Evolutionary conservation across 1,139 yeast genomes (phyloP), one percentile per base, ranked within the genome.

Genomic region (Diutina catenulata): DNA sequence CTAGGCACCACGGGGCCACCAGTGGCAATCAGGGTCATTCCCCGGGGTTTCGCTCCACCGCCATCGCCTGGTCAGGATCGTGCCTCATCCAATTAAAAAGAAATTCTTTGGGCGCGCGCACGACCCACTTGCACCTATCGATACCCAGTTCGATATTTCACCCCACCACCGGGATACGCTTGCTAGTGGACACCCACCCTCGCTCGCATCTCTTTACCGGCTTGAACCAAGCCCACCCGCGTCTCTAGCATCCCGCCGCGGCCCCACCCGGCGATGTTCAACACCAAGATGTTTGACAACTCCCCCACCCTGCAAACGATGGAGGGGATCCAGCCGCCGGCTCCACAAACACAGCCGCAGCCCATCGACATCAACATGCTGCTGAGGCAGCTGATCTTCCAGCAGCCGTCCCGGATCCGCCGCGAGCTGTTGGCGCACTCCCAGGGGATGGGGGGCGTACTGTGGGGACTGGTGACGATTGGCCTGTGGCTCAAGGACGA

Each of bases 401-500:
- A 51, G 45, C 50, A 49, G 39, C 35, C 35, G n/a, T 50, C 47
- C 37, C 45, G 59, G 27, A 68, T 77, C 43, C 73, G 95, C 49
- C 68, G 97, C 43, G 97, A 88, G 50, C 78, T 88, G 43, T 78
- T 91, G 42, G 96, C 96, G 19, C 97, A 88, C 57, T 81, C 95
- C 3, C 95, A 86, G 56, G 97, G 97, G 8, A 83, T 88, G 78
- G 97, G 97, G 32, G 97, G 97, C 38, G 83, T 91, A 28, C 80
- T 94, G n/a, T 91, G 96, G 95, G 97, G 97, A 20, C 87, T 94
- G 2, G 76, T 87, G 42, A 81, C 94, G 19, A 88, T 91, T 35
- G 96, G 97, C 9, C 80, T 93, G 18, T 91, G 97, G 97, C 66
- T 91, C 29, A 82, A 87, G 55, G 97, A 91, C 55, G 98, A 91